Base-by-base conservation (phyloP, 164 flowering plant species). In the Houttuynia cordata region DNA sequence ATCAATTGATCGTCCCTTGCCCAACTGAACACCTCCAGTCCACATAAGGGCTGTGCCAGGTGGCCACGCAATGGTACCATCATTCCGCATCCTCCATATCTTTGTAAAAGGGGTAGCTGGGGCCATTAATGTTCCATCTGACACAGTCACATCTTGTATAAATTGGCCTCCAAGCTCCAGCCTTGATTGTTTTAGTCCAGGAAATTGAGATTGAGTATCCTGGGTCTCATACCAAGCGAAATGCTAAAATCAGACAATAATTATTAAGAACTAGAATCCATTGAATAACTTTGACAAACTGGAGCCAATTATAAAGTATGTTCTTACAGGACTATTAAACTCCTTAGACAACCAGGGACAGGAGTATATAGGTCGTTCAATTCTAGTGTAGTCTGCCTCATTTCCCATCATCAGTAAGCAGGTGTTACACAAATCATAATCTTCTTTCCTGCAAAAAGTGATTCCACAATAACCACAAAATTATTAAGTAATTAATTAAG, bases 41-140 rank as follows among this genome's bases (percentile, higher is more conserved):
- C 91, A 88, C 20, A 86, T 73, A 68, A 94, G 84, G 49, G 69
- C 81, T 3, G 82, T 62, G 15, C 88, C 86, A 9, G 13, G 67
- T 5, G 83, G 80, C 99, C 99, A 94, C 0, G 62, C 69, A 57
- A 65, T 24, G 30, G 65, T 62, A 3, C 99, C 97, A 77, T 63
- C 82, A 74, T 94, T 94, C 49, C 76, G 83, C 87, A 94, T 76
- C 64, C 91, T 65, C 97, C 99, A 94, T 54, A 88, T 88, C 79
- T 94, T 91, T 40, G 85, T 85, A 55, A 94, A 94, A n/a, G 73
- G 72, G 3, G 86, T 81, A 45, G 68, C 68, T n/a, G 96, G 94
- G 22, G 80, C 73, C 79, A 85, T 73, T 25, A 70, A 2, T 18
- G 94, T 85, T 39, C 89, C 91, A 78, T 89, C 96, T 42, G 69